Evolutionary conservation across 2,329 filamentous ascomycete species (phyloP).

Genomic region (Penicillium sp.): DNA sequence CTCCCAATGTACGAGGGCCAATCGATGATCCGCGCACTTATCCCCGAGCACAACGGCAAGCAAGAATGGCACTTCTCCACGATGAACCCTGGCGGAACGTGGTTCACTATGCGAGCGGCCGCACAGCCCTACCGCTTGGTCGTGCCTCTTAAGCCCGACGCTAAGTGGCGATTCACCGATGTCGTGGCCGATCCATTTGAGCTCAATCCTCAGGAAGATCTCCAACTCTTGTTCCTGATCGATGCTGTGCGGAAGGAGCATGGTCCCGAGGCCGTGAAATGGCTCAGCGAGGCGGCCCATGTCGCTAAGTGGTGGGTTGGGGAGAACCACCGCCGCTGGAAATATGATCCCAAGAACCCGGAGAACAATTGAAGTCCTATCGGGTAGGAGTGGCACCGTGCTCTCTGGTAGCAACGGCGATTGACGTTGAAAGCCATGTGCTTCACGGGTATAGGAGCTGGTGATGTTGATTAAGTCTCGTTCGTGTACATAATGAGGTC

Average conservation of each 20-base stretch:
- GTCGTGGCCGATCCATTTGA: conserved; percentile 38
- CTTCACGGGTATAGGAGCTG: not conserved
- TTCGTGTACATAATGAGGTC: not conserved
- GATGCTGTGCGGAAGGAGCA: conserved; percentile 27
- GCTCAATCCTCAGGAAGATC: conserved; percentile 32
- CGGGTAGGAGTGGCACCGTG: no score
- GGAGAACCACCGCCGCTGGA: conserved; percentile 31
- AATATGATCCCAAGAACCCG: conserved; percentile 13
- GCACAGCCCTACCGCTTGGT: conserved; percentile 70
- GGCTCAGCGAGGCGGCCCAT: conserved; percentile 38
- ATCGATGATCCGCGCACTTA: conserved; percentile 46
- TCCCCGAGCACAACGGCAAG: conserved; percentile 35
- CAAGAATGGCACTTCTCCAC: conserved; percentile 37
- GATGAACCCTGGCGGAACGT: conserved; percentile 38
- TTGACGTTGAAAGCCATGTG: not conserved
- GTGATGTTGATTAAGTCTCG: not conserved
- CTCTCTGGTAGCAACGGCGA: not conserved
- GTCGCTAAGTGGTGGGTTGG: conserved; percentile 43
- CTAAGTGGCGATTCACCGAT: conserved; percentile 41
- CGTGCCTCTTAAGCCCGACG: conserved; percentile 77
- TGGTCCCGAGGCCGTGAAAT: conserved; percentile 36
- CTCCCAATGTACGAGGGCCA: conserved; percentile 51
- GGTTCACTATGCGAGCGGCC: conserved; percentile 69
- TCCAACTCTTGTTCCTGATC: conserved; percentile 30
- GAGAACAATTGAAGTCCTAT: not conserved